A percentile compares a stretch with the other conserved stretches of the same genome.
phyloP scores from a whole-genome alignment of 139 green algal species.

The Auxenochlorella pyrenoidosa region DNA sequence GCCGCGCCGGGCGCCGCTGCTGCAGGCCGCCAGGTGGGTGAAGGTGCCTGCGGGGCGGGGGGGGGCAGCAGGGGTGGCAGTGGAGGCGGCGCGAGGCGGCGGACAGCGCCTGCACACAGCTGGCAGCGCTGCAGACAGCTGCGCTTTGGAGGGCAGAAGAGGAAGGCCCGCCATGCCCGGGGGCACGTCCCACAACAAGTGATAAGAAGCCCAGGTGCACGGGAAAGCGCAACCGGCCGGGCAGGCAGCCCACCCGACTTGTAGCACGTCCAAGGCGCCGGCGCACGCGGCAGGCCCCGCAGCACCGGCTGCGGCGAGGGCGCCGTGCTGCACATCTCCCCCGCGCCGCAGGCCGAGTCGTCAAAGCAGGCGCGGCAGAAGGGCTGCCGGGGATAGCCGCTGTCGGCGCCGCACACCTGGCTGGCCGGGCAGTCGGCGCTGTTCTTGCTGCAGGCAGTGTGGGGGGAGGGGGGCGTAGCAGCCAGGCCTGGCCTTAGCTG shows the following conservation, averaged over 20 bases:
- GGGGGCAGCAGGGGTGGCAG: not conserved
- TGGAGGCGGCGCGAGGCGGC: not conserved
- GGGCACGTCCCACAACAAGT: too few species aligned
- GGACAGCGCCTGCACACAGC: too few species aligned
- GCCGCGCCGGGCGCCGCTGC: not conserved
- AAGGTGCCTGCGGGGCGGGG: not conserved
- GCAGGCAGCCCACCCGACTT: not conserved
- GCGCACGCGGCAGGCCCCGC: not conserved
- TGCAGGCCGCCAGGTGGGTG: not conserved
- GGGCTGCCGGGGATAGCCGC: too few species aligned
- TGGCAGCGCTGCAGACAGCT: too few species aligned
- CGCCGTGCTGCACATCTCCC: not conserved
- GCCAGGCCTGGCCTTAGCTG: not conserved
- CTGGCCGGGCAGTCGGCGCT: too few species aligned
- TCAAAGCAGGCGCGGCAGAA: not conserved
- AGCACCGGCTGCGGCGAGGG: not conserved
- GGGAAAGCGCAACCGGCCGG: too few species aligned
- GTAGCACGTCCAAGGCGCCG: not conserved
- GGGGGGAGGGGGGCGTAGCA: not conserved
- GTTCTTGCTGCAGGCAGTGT: not conserved
- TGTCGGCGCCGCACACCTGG: too few species aligned
- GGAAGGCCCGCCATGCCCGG: too few species aligned
- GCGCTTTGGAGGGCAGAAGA: not conserved
- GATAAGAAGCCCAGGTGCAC: too few species aligned
- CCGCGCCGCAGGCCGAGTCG: not conserved